Evolutionary conservation across 306 rosid species (phyloP).

Genomic region (Pyrus pyrifolia): DNA sequence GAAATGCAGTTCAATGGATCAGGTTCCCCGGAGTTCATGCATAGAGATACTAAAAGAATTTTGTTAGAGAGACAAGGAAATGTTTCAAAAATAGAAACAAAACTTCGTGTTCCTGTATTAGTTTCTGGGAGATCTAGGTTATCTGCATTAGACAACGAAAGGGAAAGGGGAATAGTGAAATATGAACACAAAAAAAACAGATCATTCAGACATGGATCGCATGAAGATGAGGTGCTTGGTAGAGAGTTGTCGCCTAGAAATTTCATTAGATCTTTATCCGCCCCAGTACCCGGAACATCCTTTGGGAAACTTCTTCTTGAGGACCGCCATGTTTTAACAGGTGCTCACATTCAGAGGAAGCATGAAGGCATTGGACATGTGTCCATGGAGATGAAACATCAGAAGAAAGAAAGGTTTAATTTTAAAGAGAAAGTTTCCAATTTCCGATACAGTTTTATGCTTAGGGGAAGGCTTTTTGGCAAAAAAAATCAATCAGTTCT

Average conservation of each 20-base stretch:
- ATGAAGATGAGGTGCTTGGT: slow-evolving; percentile 38
- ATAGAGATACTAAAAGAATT: slow-evolving; percentile 62
- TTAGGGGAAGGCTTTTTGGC: slow-evolving; percentile 74
- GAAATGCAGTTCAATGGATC: slow-evolving; percentile 50
- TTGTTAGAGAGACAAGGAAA: slow-evolving; percentile 62
- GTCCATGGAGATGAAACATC: slow-evolving; percentile 40
- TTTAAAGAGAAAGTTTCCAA: slow-evolving; percentile 82
- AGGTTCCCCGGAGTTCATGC: slow-evolving; percentile 55
- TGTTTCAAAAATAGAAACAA: slow-evolving; percentile 42
- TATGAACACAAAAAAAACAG: slow-evolving; percentile 51
- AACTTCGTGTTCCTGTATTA: slow-evolving; percentile 23
- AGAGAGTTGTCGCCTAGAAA: slow-evolving; percentile 72
- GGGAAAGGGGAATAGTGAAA: slow-evolving; percentile 52
- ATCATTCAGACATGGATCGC: slow-evolving; percentile 71
- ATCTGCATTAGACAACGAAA: slow-evolving; percentile 22
- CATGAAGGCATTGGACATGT: slow-evolving; percentile 65
- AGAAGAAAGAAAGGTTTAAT: slow-evolving; percentile 68
- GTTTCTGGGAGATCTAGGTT: slow-evolving; percentile 37
- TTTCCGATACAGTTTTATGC: slow-evolving; percentile 59
- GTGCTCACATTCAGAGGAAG: slow-evolving; percentile 85
- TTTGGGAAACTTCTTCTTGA: slow-evolving; percentile 99
- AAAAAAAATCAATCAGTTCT: slow-evolving; percentile 53
- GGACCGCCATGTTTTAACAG: slow-evolving; percentile 82
- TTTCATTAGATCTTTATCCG: slow-evolving; percentile 85
- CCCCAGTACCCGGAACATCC: slow-evolving; percentile 93